Evolutionary conservation across 176 grass and related monocot species (phyloP), one percentile per base, ranked within the genome.

Genomic region (Puya raimondii): DNA sequence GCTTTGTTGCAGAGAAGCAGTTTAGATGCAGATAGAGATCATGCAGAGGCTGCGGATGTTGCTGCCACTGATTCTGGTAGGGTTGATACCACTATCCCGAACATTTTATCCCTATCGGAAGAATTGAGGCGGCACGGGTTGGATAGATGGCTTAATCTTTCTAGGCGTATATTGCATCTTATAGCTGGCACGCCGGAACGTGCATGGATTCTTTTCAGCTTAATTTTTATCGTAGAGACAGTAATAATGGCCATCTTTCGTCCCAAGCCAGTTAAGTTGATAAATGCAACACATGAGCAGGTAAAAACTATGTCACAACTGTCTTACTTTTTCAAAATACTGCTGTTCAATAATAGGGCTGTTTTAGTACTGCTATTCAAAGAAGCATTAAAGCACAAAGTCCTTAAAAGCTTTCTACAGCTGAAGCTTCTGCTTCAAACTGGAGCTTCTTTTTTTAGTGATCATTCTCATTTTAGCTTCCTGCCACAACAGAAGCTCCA

Each of bases 231-330:
- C 51, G 68, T 83, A 70, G 94, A 99, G 77, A 99, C 94, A 73
- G 66, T 82, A 47, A 81, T 74, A 71, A 78, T 99, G 48, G 80
- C 84, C 72, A n/a, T 99, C 75, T 69, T 79, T 75, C 82, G 67
- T 49, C 94, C 94, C n/a, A 68, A 84, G 22, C 73, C 94, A 47
- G 83, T 99, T 80, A 99, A 90, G 70, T 82, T 93, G 64, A 93
- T 99, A 74, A 99, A 99, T 70, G 87, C 94, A 66, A 99, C 90
- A 50, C 94, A 99, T 76, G 87, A 99, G 64, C 94, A 99, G 85
- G 94, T 99, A 20, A 22, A 61, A 61, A 15, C 15, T 6, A 61
- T 61, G 33, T 42, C 7, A 4, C 33, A 42, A 42, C 33, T 42
- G 33, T 42, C 33, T 42, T 42, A 42, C 33, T 5, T 42, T 42